These are phyloP conservation scores for Backusella morwellensis DNA, from an alignment of 192 early-diverging fungal genomes.

Conservation along the genomic window DNA sequence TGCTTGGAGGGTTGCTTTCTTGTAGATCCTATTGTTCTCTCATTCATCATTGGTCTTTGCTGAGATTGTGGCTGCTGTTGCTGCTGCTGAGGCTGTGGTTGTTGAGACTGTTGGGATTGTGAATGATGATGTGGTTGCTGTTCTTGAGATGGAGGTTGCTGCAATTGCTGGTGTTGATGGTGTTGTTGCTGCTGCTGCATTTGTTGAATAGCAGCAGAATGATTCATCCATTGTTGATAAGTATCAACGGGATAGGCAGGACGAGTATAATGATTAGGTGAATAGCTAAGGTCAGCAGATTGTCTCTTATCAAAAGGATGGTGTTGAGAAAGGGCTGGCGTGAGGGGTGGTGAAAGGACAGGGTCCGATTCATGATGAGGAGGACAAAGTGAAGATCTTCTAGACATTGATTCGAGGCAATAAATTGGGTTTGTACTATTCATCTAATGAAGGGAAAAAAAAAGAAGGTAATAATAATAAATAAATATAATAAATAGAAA, in stretches of 20 bases:
- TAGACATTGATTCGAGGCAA: slow-evolving; percentile 20
- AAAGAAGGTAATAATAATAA: slow-evolving; percentile 2
- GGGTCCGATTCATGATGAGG: slow-evolving; percentile 14
- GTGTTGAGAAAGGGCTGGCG: slow-evolving; percentile 25
- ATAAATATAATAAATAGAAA: background rate
- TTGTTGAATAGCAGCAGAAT: slow-evolving; percentile 12
- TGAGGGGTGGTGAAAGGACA: slow-evolving; percentile 29
- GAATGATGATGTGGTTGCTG: background rate
- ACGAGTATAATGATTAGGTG: slow-evolving; percentile 3
- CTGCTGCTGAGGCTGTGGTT: background rate
- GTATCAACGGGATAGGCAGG: slow-evolving; percentile 4
- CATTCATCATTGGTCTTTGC: background rate
- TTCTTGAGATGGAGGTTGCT: background rate
- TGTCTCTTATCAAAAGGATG: slow-evolving; percentile 22
- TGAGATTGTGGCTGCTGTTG: background rate
- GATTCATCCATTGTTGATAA: slow-evolving; percentile 18
- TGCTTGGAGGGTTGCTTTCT: slow-evolving; percentile 26
- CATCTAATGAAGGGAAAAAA: background rate
- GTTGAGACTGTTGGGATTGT: background rate
- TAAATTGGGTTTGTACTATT: slow-evolving; percentile 6
- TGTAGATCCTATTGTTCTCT: slow-evolving; percentile 4
- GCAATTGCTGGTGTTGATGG: background rate
- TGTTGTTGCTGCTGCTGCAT: slow-evolving; percentile 2
- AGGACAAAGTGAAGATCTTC: slow-evolving; percentile 14
- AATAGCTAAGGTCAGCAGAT: slow-evolving; percentile 3